Evolutionary conservation across 768 basidiomycete species (phyloP), one percentile per base, ranked within the genome.

Genomic region (Phaeotremella skinneri): DNA sequence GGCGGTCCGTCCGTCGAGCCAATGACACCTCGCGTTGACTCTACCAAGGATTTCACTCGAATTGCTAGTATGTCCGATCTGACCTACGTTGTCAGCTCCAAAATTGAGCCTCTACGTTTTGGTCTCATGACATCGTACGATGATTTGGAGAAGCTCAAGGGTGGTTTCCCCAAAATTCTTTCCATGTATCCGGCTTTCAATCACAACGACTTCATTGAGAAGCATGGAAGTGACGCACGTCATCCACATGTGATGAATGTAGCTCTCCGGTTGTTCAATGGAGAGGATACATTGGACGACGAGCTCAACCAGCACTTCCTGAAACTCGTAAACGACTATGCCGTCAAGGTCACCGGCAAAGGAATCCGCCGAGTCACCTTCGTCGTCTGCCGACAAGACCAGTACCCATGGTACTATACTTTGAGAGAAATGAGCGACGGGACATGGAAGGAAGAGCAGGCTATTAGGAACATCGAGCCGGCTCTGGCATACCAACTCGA

Each of bases 401-500:
- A 89, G 75, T 98, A 98, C 77, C 96, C 96, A 4, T 84, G 88
- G 70, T 98, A 93, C 82, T 91, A 86, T 81, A 98, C 96, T 50
- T 79, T 98, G 16, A 87, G 94, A 56, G 84, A 87, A 52, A 79
- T 81, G 60, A 62, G 66, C 34, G 82, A 84, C 41, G 76, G 75
- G 37, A 76, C 78, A 16, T 99, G 96, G 96, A 83, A 81, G 49
- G 96, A 99, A 82, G 91, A 98, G 76, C 85, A 91, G 75, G 87
- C 92, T 14, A 94, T 99, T 76, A 88, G 96, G 76, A 96, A 98
- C 80, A 92, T 96, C 59, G 96, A 99, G 76, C 96, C 96, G 21
- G 96, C 96, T 25, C 82, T 98, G 41, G 96, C 96, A 29, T 97
- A 90, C 85, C 96, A 98, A 79, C 83, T 99, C 51, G 96, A 99